Evolutionary conservation across 2,329 filamentous ascomycete species (phyloP).

Genomic region (Diplocarpon rosae): DNA sequence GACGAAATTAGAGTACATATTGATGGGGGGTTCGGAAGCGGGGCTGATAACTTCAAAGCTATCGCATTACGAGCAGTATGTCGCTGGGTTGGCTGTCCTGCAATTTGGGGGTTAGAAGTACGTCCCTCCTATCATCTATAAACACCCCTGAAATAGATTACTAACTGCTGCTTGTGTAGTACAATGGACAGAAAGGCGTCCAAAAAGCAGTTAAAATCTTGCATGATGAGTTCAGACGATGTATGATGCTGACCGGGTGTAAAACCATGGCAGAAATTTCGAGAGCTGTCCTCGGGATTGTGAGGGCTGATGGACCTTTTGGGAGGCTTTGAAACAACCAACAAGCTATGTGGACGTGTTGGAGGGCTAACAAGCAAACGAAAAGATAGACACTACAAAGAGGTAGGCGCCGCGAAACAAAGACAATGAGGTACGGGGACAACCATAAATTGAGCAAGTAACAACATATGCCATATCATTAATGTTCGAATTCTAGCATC

Average conservation of each 20-base stretch:
- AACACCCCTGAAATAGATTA: too few species aligned
- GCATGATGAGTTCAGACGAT: conserved; percentile 11
- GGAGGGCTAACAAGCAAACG: too few species aligned
- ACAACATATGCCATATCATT: conserved; percentile 1
- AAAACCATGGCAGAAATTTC: conserved; percentile 9
- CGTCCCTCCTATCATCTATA: not conserved
- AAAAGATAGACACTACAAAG: too few species aligned
- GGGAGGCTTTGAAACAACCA: conserved; percentile 15
- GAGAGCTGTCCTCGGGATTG: conserved; percentile 25
- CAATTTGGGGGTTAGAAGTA: conserved; percentile 44
- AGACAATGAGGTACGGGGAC: too few species aligned
- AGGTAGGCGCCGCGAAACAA: not conserved
- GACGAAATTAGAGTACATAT: conserved; percentile 31
- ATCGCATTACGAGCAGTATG: conserved; percentile 51
- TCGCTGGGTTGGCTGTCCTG: conserved; percentile 48
- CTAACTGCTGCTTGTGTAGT: conserved; percentile 17
- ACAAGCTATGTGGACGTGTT: not conserved
- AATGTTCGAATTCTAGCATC: not conserved
- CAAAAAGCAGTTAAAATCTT: conserved; percentile 42
- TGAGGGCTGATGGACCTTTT: conserved; percentile 39
- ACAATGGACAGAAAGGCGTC: conserved; percentile 48
- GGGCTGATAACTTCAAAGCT: conserved; percentile 48
- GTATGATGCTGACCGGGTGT: conserved; percentile 15
- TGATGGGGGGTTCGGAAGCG: conserved; percentile 46
- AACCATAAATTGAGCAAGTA: not conserved